Conservation (phyloP, 164 flowering plant species). For the Sextonia rubra region DNA sequence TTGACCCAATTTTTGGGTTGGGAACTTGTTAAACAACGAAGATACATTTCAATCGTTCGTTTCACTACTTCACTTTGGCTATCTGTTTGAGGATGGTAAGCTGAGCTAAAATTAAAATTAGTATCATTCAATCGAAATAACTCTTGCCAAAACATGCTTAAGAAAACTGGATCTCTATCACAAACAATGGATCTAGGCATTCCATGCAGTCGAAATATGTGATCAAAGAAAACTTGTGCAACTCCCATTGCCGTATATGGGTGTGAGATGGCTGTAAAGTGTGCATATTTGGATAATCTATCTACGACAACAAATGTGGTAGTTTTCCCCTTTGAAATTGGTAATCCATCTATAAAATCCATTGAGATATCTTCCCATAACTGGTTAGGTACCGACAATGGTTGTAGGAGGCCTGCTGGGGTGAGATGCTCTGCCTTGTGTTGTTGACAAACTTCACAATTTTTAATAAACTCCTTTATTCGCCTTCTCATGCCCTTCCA, state of each 20-base stretch:
- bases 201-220: background rate
- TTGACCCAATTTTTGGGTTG: too few relatives aligned
- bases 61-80: too few relatives aligned
- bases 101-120: too few relatives aligned
- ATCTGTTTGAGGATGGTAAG: too few relatives aligned
- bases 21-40: too few relatives aligned
- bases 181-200: background rate
- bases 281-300: background rate
- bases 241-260: slow-evolving; percentile 1
- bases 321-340: background rate
- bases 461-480: background rate
- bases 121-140: background rate
- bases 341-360: slow-evolving; percentile 10
- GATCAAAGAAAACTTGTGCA: background rate
- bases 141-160: slow-evolving; percentile 2
- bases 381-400: too few relatives aligned
- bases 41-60: too few relatives aligned
- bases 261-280: background rate
- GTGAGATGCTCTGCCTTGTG: background rate
- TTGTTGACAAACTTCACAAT: background rate
- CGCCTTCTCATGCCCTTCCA: background rate
- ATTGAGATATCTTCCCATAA: background rate
- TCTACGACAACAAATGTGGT: slow-evolving; percentile 1
- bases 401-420: background rate
- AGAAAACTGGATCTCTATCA: background rate